Evolutionary conservation across 2,329 filamentous ascomycete species (phyloP), one percentile per base, ranked within the genome.

Genomic region (Penicillium vulpinum): DNA sequence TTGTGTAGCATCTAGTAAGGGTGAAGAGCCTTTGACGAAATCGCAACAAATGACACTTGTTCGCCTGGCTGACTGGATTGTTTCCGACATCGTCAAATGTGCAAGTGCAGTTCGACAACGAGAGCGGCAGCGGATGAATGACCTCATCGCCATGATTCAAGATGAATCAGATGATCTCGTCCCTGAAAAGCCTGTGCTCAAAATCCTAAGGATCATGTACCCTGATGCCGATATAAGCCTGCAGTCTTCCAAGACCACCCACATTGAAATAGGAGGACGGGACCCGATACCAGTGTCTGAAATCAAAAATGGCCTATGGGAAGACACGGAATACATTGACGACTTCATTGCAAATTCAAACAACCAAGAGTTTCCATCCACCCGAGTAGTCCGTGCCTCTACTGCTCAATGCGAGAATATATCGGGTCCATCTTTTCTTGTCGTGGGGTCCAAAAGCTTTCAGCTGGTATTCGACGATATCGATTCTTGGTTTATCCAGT

Each of bases 381-480:
- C 29, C 10, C 38, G 16, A 18, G 29, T 43, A 9, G 54, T 57
- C 0, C 56, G 59, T 16, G 52, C 52, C 28, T n/a, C 57, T 11
- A 18, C 56, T 24, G 47, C 51, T 9, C 33, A 21, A 15, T 61
- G 56, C 31, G 54, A 61, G 10, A 51, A 8, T 13, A 13, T 51
- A 33, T 55, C 57, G 9, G 59, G 59, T 11, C 29, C 51, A 40
- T 57, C 50, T 11, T 18, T 61, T n/a, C 59, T 61, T 2, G 18
- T 59, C 6, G 47, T 61, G 5, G 57, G 47, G 33, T 55, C 53
- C 3, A 59, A 57, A 6, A 54, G 57, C 26, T 57, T 59, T n/a
- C 54, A 55, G n/a, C n/a, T 54, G 1, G 47, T 61, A 10, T 59
- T 61, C 24, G 59, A 61, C 24, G 56, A 61, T 47, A 46, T 56